phyloP scores from a whole-genome alignment of 1,284 basidiomycete genomes.

The Malassezia slooffiae region DNA sequence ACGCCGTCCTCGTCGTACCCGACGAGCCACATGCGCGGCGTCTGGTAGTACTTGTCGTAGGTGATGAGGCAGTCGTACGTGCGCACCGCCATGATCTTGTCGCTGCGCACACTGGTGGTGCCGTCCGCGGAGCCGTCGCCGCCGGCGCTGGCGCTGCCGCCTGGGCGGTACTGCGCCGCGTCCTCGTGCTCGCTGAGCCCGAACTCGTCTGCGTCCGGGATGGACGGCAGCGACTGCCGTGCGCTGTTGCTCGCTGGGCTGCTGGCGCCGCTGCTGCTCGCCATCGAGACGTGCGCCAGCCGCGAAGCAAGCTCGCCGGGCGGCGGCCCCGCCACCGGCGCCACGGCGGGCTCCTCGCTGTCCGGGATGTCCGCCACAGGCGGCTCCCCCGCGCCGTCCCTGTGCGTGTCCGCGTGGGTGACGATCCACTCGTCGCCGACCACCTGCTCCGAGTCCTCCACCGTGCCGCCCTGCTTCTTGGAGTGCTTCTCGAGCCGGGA shows the following conservation, averaged over 20 bases:
- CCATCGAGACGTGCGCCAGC: not conserved
- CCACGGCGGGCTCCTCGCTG: not conserved
- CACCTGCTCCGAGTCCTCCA: constrained; percentile 1
- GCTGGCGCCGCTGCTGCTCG: not conserved
- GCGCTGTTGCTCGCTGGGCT: too few relatives aligned
- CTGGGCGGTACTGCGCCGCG: constrained; percentile 6
- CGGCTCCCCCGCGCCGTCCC: too few relatives aligned
- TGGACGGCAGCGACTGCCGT: not conserved
- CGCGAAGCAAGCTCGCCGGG: not conserved
- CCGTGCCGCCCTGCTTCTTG: constrained; percentile 6
- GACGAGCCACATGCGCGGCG: constrained; percentile 43
- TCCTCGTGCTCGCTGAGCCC: constrained; percentile 4
- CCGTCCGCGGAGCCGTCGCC: too few relatives aligned
- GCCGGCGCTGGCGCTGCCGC: too few relatives aligned
- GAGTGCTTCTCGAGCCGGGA: constrained; percentile 17
- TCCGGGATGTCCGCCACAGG: too few relatives aligned
- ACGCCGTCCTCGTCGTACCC: constrained; percentile 43
- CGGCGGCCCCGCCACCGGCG: too few relatives aligned
- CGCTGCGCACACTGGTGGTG: too few relatives aligned
- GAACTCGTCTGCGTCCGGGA: not conserved
- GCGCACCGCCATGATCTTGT: constrained; percentile 55
- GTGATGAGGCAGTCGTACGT: constrained; percentile 99
- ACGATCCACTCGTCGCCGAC: constrained; percentile 31
- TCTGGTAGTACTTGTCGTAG: constrained; percentile 66
- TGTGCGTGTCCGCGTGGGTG: constrained; percentile 26